Base-by-base conservation (phyloP, 164 flowering plant species). In the Platanus orientalis region DNA sequence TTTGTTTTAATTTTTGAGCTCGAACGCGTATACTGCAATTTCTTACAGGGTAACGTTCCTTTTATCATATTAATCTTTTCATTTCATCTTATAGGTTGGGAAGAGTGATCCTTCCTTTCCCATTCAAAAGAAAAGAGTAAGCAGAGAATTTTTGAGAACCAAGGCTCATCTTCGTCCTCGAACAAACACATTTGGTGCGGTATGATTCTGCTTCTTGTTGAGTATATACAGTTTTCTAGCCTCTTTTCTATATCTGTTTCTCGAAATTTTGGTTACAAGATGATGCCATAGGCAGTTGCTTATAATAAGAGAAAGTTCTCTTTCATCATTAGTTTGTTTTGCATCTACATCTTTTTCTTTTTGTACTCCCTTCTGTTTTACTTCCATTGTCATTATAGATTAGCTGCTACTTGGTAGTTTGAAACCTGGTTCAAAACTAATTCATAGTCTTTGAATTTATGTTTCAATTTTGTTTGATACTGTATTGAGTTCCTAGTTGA, bases 101-200 rank as follows among this genome's bases (percentile, higher is more conserved):
- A 78, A 81, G 66, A 80, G 97, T 71, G 99, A 95, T 73, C 82
- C 90, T 71, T 82, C 97, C 20, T 95, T 79, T 69, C 99, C 97
- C 44, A 90, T 92, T 66, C 99, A 95, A 76, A 95, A 95, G 88
- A 92, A 91, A 79, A 83, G 86, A 63, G 92, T 88, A 50, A 85
- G 83, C 83, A 79, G 84, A 69, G 99, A 95, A 66, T 95, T 88
- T 71, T 75, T 95, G 80, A 85, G 99, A 77, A 92, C 96, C 32
- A 83, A 90, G 65, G 94, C 99, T 57, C 99, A 95, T 80, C 92
- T 95, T 67, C 99, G 99, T 62, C 96, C 99, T 11, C 80, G 97
- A 77, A 92, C 97, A 62, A 95, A 95, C 81, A 92, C 96, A 57
- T 89, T 92, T 80, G 84, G 97, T 54, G 97, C 99, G 72, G 99